Evolutionary conservation across 345 rosid species (phyloP).

Genomic region (Trapa incisa): DNA sequence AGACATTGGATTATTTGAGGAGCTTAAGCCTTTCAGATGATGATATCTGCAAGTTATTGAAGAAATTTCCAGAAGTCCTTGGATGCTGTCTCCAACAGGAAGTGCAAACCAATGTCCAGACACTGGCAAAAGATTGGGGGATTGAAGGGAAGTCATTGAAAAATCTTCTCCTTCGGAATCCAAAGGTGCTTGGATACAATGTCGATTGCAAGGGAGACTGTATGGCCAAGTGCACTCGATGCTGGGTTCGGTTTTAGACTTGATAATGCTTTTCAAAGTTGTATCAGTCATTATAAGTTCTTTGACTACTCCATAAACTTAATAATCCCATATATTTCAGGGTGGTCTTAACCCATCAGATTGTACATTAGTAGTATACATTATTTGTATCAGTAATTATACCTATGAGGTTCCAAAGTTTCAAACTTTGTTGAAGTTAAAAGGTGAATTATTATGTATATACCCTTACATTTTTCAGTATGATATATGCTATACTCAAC

Average conservation of each 20-base stretch:
- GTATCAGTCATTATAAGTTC: background rate
- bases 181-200: constrained; percentile 79
- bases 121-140: constrained; percentile 70
- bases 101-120: constrained; percentile 53
- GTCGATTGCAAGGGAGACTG: constrained; percentile 96
- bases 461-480: too few relatives aligned
- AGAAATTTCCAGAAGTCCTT: constrained; percentile 82
- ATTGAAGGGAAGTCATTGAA: constrained; percentile 55
- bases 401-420: too few relatives aligned
- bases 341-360: too few relatives aligned
- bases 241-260: constrained; percentile 84
- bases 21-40: constrained; percentile 49
- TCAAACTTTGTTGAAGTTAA: too few relatives aligned
- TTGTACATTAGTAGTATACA: too few relatives aligned
- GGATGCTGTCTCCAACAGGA: constrained; percentile 69
- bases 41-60: constrained; percentile 57
- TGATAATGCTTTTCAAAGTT: too few relatives aligned
- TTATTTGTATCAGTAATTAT: too few relatives aligned
- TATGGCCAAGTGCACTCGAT: constrained; percentile 73
- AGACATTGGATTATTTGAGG: constrained; percentile 49
- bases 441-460: too few relatives aligned
- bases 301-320: too few relatives aligned
- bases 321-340: too few relatives aligned
- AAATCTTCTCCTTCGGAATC: constrained; percentile 71
- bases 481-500: too few relatives aligned